Percentiles rank a stretch among this genome's conserved stretches.
phyloP scores from a whole-genome alignment of 2,329 filamentous ascomycete genomes.

The Amauroascus verrucosus region DNA sequence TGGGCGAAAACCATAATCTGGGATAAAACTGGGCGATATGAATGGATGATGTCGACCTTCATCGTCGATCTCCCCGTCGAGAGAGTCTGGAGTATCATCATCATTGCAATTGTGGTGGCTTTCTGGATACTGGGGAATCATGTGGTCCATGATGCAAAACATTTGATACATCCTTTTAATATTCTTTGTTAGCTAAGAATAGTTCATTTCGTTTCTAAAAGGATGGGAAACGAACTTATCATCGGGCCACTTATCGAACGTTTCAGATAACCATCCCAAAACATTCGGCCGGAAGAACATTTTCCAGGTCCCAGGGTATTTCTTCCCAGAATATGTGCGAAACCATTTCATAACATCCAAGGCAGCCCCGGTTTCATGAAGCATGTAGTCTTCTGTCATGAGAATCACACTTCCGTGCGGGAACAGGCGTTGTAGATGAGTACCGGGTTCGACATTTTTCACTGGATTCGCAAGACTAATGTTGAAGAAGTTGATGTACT shows the following conservation, averaged over 20 bases:
- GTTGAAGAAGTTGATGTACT: conserved; percentile 28
- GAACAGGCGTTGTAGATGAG: conserved; percentile 30
- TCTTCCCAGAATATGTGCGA: conserved; percentile 16
- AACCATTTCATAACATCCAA: conserved; percentile 33
- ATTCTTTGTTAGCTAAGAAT: neutral
- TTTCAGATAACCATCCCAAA: conserved; percentile 28
- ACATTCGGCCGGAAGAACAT: conserved; percentile 32
- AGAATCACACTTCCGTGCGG: conserved; percentile 30
- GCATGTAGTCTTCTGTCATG: conserved; percentile 34
- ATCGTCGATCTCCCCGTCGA: conserved; percentile 20
- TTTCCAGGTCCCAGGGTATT: conserved; percentile 27
- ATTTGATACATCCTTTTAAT: conserved; percentile 20
- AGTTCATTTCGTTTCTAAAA: neutral
- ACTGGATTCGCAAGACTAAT: conserved; percentile 25
- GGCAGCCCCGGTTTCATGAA: conserved; percentile 23
- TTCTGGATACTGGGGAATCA: conserved; percentile 18
- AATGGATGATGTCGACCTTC: conserved; percentile 22
- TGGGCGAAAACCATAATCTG: conserved; percentile 23
- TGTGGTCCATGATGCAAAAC: conserved; percentile 23
- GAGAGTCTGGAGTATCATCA: conserved; percentile 13
- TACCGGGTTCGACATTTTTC: conserved; percentile 17
- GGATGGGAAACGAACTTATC: conserved; percentile 18
- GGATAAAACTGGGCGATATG: conserved; percentile 23
- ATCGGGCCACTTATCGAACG: conserved; percentile 19
- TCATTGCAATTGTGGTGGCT: conserved; percentile 13